Evolutionary conservation across 1,139 yeast species (phyloP).

Genomic region (Hemisphaericaspora xylanilytica): DNA sequence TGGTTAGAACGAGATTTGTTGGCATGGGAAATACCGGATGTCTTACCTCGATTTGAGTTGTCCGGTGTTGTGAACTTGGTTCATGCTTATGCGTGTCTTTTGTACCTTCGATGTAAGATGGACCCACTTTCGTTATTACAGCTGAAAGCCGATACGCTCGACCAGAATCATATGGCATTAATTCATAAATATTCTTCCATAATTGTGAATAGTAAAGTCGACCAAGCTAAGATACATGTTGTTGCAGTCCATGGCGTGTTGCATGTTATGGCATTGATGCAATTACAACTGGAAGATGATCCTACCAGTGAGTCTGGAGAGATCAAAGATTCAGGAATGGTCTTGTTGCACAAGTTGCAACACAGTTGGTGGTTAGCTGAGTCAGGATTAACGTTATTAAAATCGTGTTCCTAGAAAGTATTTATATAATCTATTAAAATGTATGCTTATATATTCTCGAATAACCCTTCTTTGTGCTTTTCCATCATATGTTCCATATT

Average conservation of each 20-base stretch:
- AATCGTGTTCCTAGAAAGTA: neutral
- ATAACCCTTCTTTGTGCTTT: neutral
- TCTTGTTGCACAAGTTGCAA: conserved; percentile 13
- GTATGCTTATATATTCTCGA: neutral
- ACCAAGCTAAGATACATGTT: conserved; percentile 18
- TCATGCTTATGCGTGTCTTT: conserved; percentile 18
- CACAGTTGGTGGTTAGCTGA: conserved; percentile 21
- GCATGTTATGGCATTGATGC: conserved; percentile 24
- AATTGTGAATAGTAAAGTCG: conserved; percentile 9
- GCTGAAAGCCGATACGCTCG: conserved; percentile 5
- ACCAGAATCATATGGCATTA: neutral
- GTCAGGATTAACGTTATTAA: conserved; percentile 5
- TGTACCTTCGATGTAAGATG: conserved; percentile 23
- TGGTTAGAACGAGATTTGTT: conserved; percentile 17
- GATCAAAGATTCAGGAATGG: conserved; percentile 1
- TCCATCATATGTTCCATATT: neutral
- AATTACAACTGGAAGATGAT: conserved; percentile 8
- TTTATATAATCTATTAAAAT: neutral
- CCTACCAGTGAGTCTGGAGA: neutral
- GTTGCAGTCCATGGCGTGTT: conserved; percentile 22
- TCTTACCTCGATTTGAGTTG: neutral
- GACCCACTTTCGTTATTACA: conserved; percentile 22
- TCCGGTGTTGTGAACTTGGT: conserved; percentile 7
- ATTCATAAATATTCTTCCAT: conserved; percentile 9
- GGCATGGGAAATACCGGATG: conserved; percentile 14